Conservation (phyloP, 2,329 filamentous ascomycete species). For the Lizonia empirigonia region DNA sequence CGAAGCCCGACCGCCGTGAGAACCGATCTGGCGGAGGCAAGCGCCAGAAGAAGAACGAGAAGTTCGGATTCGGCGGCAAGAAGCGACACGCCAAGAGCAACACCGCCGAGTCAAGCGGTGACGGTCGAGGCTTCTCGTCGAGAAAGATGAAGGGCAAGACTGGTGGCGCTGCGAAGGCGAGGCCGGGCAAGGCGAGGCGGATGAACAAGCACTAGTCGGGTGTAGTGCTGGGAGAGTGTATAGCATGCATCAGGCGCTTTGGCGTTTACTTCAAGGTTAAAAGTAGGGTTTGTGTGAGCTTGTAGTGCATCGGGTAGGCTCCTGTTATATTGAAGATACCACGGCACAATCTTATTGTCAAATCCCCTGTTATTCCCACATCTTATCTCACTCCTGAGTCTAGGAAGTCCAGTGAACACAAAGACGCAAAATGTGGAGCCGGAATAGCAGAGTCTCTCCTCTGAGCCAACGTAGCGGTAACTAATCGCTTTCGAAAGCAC, state of each 20-base stretch:
- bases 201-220: conserved; percentile 36
- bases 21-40: conserved; percentile 63
- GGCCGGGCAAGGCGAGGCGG: conserved; percentile 44
- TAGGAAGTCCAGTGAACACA: too few relatives aligned
- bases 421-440: too few relatives aligned
- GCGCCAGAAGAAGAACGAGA: conserved; percentile 90
- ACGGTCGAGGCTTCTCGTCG: conserved; percentile 78
- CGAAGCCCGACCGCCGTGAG: conserved; percentile 51
- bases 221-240: background rate
- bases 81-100: conserved; percentile 91
- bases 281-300: conserved; percentile 17
- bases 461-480: background rate
- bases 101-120: conserved; percentile 80
- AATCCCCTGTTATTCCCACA: background rate
- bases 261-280: conserved; percentile 26
- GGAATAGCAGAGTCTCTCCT: too few relatives aligned
- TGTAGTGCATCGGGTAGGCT: conserved; percentile 3
- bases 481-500: background rate
- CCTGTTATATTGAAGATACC: conserved; percentile 23
- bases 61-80: conserved; percentile 95
- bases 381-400: background rate
- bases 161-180: conserved; percentile 33
- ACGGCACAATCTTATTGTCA: conserved; percentile 9
- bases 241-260: conserved; percentile 33
- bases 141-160: conserved; percentile 78